Evolutionary conservation across 306 rosid genomes (phyloP), one percentile per base, ranked within the genome.

Genomic region (Canavalia ensiformis): DNA sequence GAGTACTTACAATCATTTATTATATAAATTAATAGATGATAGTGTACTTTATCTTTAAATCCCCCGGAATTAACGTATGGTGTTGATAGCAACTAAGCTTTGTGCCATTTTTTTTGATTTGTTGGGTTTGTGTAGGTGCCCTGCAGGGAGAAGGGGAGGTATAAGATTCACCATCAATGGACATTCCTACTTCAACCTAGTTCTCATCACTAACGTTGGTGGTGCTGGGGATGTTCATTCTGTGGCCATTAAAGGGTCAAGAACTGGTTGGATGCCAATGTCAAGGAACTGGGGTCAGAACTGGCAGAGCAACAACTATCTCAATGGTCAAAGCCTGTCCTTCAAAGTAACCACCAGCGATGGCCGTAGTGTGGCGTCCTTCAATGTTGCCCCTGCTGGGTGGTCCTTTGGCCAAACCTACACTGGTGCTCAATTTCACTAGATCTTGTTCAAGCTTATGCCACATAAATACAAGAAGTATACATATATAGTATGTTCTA

Each of bases 261-360:
- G 77, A 68, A 83, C 97, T 8, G 91, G 95, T 45, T 95, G 97
- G 97, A 91, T 83, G 58, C 74, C 89, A 45, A 89, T 95, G 97
- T 95, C 99, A 57, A 86, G 99, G 37, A 95, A 95, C 83, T 95
- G 99, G 99, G 99, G 99, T 11, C 99, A 95, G 47, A 95, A 95
- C 83, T 95, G 99, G 99, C 99, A 95, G 68, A 93, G 93, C 88
- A 95, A 95, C 89, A 83, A 87, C 46, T 81, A 84, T 56, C 97
- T 95, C 52, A 87, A 95, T 29, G 99, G 97, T 57, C 99, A 95
- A 77, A 80, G 89, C 92, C 94, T 95, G 18, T 95, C 99, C 3
- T 91, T 95, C 79, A 95, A 95, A 90, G 94, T 95, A 74, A 90
- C 94, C 8, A 88, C 97, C 12, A 91, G 99, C 57, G 97, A 95